Conservation (phyloP, 805 yeast species). For the Hanseniaspora lachancei region DNA sequence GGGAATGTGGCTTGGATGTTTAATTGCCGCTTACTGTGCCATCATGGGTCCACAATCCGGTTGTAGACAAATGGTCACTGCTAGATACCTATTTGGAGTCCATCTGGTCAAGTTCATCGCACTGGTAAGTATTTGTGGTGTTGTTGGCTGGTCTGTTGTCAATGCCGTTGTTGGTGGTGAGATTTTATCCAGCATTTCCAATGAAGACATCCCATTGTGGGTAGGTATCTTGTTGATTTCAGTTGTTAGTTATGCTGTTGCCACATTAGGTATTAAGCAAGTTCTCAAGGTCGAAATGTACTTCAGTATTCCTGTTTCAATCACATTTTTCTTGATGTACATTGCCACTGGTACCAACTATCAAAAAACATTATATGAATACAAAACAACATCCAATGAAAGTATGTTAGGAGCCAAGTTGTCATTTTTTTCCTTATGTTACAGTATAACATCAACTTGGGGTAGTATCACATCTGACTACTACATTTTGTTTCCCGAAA, state of each 20-base stretch:
- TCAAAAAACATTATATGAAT: conserved; percentile 21
- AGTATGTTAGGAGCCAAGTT: conserved; percentile 56
- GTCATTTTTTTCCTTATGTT: conserved; percentile 57
- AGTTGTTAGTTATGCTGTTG: conserved; percentile 46
- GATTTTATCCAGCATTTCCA: conserved; percentile 51
- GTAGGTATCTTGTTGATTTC: conserved; percentile 66
- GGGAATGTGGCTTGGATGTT: conserved; percentile 57
- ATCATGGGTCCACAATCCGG: conserved; percentile 87
- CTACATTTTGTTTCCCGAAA: conserved; percentile 67
- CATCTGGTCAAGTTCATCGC: conserved; percentile 69
- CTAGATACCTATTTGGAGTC: conserved; percentile 73
- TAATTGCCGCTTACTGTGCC: conserved; percentile 69
- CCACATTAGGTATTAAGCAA: conserved; percentile 67
- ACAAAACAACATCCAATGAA: conserved; percentile 19
- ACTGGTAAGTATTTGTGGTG: conserved; percentile 58
- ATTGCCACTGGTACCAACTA: conserved; percentile 42
- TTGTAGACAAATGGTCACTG: conserved; percentile 74
- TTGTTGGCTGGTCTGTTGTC: conserved; percentile 90
- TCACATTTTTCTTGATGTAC: conserved; percentile 56
- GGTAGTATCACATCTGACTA: conserved; percentile 79
- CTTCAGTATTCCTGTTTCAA: conserved; percentile 55
- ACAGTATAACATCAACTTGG: conserved; percentile 80
- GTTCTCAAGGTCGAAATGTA: conserved; percentile 54
- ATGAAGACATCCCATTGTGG: conserved; percentile 53
- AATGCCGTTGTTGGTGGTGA: conserved; percentile 83